These are phyloP conservation scores for Trypethelium eluteriae DNA, from an alignment of 495 filamentous ascomycete species.

Conservation along the genomic window DNA sequence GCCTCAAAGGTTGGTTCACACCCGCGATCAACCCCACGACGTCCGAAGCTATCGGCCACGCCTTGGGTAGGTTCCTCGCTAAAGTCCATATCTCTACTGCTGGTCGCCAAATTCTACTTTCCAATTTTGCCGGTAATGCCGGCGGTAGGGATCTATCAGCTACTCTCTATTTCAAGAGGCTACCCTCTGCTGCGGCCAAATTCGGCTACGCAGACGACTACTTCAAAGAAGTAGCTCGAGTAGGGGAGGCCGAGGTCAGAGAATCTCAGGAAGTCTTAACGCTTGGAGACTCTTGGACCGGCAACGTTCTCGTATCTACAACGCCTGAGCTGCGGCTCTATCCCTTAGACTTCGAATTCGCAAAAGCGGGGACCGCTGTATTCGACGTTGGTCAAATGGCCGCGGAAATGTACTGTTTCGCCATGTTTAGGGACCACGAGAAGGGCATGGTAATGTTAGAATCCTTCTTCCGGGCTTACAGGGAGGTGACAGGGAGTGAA, in stretches of 20 bases:
- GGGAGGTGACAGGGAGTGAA: background rate
- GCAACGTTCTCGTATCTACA: constrained; percentile 15
- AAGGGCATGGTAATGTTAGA: constrained; percentile 1
- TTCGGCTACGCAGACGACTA: constrained; percentile 12
- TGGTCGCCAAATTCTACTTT: background rate
- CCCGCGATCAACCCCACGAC: background rate
- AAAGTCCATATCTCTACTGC: constrained; percentile 12
- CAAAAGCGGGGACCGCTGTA: constrained; percentile 12
- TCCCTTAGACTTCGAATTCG: constrained; percentile 10
- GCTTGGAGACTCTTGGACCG: constrained; percentile 16
- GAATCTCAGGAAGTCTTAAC: constrained; percentile 14
- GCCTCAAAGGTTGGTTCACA: constrained; percentile 7
- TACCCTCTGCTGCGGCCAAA: constrained; percentile 7
- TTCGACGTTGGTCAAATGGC: constrained; percentile 16
- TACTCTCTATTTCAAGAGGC: background rate
- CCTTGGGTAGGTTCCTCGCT: constrained; percentile 14
- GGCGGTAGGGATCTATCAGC: constrained; percentile 10
- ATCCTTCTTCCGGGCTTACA: constrained; percentile 5
- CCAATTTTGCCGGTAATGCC: background rate
- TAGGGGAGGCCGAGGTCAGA: constrained; percentile 11
- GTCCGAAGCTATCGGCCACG: background rate
- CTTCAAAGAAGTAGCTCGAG: constrained; percentile 13
- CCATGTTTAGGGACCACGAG: constrained; percentile 5
- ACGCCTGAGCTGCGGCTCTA: background rate
- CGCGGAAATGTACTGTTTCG: constrained; percentile 16